phyloP scores from a whole-genome alignment of 129 eudicot species.

The Chrysanthemum makinoi region DNA sequence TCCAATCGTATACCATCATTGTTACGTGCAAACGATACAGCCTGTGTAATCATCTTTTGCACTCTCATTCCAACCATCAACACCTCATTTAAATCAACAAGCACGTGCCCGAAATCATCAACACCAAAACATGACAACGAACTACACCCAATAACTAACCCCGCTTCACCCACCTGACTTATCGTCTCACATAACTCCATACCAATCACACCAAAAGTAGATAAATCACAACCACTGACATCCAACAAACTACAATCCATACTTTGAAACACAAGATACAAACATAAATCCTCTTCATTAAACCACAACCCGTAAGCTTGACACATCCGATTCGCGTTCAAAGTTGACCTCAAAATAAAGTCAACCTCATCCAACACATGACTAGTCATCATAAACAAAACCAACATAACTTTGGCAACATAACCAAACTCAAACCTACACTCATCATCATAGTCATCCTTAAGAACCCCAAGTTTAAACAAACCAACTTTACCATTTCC shows the following conservation, averaged over 20 bases:
- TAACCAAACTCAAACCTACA: constrained; percentile 40
- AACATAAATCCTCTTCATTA: constrained; percentile 34
- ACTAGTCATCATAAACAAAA: constrained; percentile 51
- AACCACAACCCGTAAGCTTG: constrained; percentile 69
- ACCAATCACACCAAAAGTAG: constrained; percentile 37
- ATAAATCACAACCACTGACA: constrained; percentile 12
- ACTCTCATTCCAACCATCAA: constrained; percentile 39
- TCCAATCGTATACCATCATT: constrained; percentile 20
- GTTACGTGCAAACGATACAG: constrained; percentile 13
- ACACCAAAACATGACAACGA: constrained; percentile 45
- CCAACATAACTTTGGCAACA: constrained; percentile 36
- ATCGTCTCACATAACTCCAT: constrained; percentile 66
- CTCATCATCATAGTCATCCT: constrained; percentile 4
- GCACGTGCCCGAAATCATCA: constrained; percentile 55
- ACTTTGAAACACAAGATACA: constrained; percentile 52
- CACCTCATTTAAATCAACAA: constrained; percentile 48
- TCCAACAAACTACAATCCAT: constrained; percentile 18
- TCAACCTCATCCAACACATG: constrained; percentile 35
- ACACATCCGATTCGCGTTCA: constrained; percentile 39
- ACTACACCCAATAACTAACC: constrained; percentile 47
- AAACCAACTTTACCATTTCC: constrained; percentile 35
- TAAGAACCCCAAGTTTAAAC: constrained; percentile 37
- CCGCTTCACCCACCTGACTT: constrained; percentile 39
- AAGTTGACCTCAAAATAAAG: constrained; percentile 34
- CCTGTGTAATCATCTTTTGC: constrained; percentile 26